phyloP scores from a whole-genome alignment of 192 early-diverging fungal species.

The Endogone sp. region DNA sequence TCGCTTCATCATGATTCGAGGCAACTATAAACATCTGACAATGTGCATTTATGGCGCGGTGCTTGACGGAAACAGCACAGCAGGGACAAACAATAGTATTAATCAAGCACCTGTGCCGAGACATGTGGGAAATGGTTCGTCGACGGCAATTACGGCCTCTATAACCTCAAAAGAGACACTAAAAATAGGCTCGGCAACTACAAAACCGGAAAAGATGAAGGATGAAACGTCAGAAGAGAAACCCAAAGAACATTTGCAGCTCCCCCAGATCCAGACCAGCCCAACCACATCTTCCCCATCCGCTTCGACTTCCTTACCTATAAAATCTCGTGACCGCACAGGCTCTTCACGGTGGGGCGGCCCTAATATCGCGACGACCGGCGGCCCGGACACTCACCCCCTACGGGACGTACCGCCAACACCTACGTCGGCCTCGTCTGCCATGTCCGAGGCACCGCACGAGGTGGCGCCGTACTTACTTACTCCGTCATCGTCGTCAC shows the following conservation, averaged over 20 bases:
- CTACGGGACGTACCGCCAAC: not conserved
- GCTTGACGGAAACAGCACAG: constrained; percentile 1
- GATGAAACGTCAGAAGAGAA: not conserved
- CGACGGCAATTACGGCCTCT: not conserved
- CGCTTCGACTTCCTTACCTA: not conserved
- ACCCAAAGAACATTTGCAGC: not conserved
- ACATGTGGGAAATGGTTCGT: not conserved
- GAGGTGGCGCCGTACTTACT: too few species aligned
- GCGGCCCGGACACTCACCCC: not conserved
- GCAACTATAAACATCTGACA: constrained; percentile 19
- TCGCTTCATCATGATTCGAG: constrained; percentile 18
- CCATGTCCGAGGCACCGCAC: not conserved
- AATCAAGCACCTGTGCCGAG: not conserved
- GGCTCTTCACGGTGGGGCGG: not conserved
- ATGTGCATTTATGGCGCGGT: constrained; percentile 19
- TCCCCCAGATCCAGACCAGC: not conserved
- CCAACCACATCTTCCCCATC: not conserved
- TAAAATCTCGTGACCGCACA: not conserved
- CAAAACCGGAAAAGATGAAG: not conserved
- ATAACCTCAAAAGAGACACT: not conserved
- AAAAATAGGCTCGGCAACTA: not conserved
- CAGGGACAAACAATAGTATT: not conserved
- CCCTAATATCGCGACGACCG: not conserved
- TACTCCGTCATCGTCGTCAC: too few species aligned
- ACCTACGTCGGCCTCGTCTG: not conserved